A percentile compares a stretch with the other conserved stretches of the same genome.
These are phyloP conservation scores for Apiotrichum veenhuisii DNA, from an alignment of 1,284 basidiomycete species.

Conservation along the genomic window DNA sequence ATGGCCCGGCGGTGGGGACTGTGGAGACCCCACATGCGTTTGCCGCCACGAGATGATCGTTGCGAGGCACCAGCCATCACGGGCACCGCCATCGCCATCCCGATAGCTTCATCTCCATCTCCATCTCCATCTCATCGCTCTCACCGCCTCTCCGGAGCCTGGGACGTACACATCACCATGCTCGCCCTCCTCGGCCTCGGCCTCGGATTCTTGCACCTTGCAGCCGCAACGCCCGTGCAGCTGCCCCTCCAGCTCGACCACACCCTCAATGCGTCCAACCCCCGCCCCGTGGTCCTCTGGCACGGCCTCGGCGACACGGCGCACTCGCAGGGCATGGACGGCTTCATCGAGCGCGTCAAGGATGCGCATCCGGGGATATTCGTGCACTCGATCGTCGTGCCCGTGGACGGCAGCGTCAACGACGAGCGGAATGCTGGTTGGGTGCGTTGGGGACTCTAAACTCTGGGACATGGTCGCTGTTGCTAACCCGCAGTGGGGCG, in stretches of 20 bases:
- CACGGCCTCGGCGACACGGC: conserved; percentile 77
- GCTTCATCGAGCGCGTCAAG: conserved; percentile 65
- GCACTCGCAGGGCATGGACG: conserved; percentile 51
- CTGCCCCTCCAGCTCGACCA: neutral
- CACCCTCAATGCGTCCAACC: conserved; percentile 1
- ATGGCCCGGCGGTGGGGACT: too few relatives aligned
- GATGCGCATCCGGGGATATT: conserved; percentile 76
- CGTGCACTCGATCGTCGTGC: conserved; percentile 74
- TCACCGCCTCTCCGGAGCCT: too few relatives aligned
- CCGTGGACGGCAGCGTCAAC: conserved; percentile 57
- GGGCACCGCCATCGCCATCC: too few relatives aligned
- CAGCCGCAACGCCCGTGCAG: neutral
- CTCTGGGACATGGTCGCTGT: too few relatives aligned
- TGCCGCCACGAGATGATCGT: too few relatives aligned
- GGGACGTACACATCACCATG: neutral
- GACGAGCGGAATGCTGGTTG: conserved; percentile 75
- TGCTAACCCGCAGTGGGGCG: conserved; percentile 39
- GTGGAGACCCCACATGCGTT: too few relatives aligned
- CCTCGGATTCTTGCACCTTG: neutral
- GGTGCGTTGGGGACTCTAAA: conserved; percentile 54
- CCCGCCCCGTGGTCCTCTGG: conserved; percentile 83
- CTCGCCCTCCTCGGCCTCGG: neutral
- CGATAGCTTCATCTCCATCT: neutral
- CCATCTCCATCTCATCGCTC: neutral
- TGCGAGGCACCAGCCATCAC: neutral